Conservation (phyloP, 768 basidiomycete species). For the Lenzites betulinus region DNA sequence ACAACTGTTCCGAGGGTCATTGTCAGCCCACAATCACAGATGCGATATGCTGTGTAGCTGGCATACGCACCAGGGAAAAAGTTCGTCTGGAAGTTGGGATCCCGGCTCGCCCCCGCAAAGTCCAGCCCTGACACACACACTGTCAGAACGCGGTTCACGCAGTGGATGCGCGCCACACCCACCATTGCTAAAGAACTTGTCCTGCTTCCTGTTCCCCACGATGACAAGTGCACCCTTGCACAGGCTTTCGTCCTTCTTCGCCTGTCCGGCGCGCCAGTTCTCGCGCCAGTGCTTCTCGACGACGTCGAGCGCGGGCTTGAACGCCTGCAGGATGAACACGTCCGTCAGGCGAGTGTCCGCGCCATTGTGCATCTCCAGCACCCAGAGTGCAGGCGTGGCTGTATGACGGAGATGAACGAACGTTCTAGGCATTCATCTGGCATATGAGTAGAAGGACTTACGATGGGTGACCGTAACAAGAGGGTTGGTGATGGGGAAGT, state of each 20-base stretch:
- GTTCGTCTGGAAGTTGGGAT: conserved; percentile 60
- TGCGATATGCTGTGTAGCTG: neutral
- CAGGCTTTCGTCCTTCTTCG: conserved; percentile 48
- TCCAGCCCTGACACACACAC: conserved; percentile 55
- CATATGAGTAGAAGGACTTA: conserved; percentile 36
- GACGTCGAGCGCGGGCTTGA: conserved; percentile 70
- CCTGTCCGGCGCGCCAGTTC: conserved; percentile 46
- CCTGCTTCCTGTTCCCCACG: conserved; percentile 70
- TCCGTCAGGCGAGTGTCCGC: conserved; percentile 70
- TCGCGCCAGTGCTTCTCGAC: conserved; percentile 75
- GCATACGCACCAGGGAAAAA: conserved; percentile 63
- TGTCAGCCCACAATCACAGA: neutral
- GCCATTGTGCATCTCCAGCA: conserved; percentile 81
- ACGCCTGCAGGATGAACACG: conserved; percentile 54
- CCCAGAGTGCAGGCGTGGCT: conserved; percentile 69
- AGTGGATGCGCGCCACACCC: conserved; percentile 10
- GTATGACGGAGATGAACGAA: neutral
- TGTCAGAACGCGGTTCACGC: neutral
- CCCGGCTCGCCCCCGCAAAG: conserved; percentile 49
- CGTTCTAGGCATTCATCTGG: neutral
- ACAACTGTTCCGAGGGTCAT: conserved; percentile 45
- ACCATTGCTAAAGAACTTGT: conserved; percentile 92
- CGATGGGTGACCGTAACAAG: conserved; percentile 71
- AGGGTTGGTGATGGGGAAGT: conserved; percentile 51
- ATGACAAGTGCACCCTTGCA: conserved; percentile 76